Evolutionary conservation across 2,329 filamentous ascomycete genomes (phyloP).

Genomic region (Stemphylium lycopersici): DNA sequence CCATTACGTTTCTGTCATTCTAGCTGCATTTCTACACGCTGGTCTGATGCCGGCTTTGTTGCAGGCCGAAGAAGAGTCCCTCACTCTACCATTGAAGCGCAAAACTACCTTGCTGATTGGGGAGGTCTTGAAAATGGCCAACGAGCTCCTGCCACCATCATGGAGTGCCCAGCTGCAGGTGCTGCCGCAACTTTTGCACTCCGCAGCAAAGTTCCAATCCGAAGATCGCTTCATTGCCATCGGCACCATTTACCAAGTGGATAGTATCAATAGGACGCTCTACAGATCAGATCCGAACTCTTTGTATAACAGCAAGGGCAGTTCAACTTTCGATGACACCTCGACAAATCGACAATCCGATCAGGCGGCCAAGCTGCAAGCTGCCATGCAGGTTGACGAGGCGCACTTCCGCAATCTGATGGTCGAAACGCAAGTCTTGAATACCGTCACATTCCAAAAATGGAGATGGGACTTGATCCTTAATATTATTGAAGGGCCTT

Average conservation of each 20-base stretch:
- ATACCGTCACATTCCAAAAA: constrained; percentile 87
- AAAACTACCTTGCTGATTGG: constrained; percentile 91
- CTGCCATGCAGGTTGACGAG: constrained; percentile 68
- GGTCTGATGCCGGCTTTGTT: constrained; percentile 65
- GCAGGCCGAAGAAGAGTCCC: constrained; percentile 70
- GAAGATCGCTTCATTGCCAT: constrained; percentile 81
- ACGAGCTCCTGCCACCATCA: constrained; percentile 78
- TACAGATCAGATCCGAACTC: constrained; percentile 72
- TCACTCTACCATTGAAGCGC: constrained; percentile 74
- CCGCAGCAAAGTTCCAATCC: constrained; percentile 73
- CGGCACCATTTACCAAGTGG: constrained; percentile 95
- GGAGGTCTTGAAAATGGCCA: constrained; percentile 87
- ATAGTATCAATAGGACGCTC: constrained; percentile 92
- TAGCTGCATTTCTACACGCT: constrained; percentile 83
- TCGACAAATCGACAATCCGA: constrained; percentile 50
- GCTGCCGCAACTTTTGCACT: constrained; percentile 81
- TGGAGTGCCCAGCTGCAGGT: constrained; percentile 88
- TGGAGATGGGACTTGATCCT: constrained; percentile 98
- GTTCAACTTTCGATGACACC: constrained; percentile 23
- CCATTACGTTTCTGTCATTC: constrained; percentile 88
- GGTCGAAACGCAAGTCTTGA: constrained; percentile 83
- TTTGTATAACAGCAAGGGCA: constrained; percentile 42
- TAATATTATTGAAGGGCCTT: constrained; percentile 87
- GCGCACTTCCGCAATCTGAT: constrained; percentile 67
- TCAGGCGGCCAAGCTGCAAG: constrained; percentile 57